Conservation (phyloP, 208 protist species). For the Leishmania braziliensis region DNA sequence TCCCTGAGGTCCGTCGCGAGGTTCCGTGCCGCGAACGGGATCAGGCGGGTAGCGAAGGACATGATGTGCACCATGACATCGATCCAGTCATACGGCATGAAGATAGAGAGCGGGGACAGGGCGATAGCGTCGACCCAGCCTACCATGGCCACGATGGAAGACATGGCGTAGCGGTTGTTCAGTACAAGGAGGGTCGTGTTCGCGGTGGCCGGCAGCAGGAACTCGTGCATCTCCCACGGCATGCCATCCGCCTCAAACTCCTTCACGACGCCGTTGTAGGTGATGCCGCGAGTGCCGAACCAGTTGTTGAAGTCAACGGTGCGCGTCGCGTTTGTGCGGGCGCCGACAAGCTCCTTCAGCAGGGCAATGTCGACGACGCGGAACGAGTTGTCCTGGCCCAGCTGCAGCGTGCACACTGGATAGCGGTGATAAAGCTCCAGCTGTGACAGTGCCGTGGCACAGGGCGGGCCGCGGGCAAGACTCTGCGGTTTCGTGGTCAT, state of each 20-base stretch:
- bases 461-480: conserved; percentile 26
- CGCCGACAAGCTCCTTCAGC: conserved; percentile 53
- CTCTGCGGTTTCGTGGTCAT: conserved; percentile 41
- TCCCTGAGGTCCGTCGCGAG: conserved; percentile 29
- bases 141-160: conserved; percentile 55
- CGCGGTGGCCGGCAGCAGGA: conserved; percentile 28
- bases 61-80: conserved; percentile 48
- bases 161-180: conserved; percentile 47
- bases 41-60: conserved; percentile 52
- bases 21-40: conserved; percentile 38
- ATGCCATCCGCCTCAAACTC: conserved; percentile 27
- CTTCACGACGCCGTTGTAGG: conserved; percentile 40
- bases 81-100: conserved; percentile 63
- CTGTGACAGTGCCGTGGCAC: conserved; percentile 3
- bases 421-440: conserved; percentile 69
- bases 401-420: conserved; percentile 57
- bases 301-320: conserved; percentile 55
- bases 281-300: conserved; percentile 49
- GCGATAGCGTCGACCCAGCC: conserved; percentile 72
- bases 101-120: conserved; percentile 60
- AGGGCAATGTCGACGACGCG: conserved; percentile 58
- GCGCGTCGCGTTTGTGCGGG: conserved; percentile 19
- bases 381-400: conserved; percentile 37
- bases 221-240: conserved; percentile 49
- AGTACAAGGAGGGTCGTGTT: conserved; percentile 59